Conservation (phyloP, 345 rosid species). For the Atalantia buxifolia region DNA sequence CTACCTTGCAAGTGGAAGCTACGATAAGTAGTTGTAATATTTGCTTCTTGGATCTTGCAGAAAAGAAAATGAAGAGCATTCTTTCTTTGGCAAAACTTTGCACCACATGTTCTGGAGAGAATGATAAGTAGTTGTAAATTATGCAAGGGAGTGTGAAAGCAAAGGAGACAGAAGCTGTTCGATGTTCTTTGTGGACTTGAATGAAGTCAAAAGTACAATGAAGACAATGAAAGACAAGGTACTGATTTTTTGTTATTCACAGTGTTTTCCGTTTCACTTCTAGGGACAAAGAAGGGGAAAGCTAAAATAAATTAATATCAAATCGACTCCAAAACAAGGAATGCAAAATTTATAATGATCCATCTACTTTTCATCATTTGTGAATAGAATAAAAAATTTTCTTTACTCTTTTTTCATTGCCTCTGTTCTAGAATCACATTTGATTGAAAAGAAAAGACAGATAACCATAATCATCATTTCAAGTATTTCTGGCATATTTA, state of each 20-base stretch:
- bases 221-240: not conserved
- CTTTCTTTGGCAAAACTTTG: no score
- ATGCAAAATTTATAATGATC: not conserved
- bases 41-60: not conserved
- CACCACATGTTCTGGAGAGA: no score
- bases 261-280: not conserved
- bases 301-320: not conserved
- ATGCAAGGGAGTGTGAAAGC: conserved; percentile 16
- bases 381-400: not conserved
- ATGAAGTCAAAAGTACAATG: not conserved
- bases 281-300: not conserved
- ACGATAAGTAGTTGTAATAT: not conserved
- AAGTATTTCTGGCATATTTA: not conserved
- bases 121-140: no score
- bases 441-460: not conserved
- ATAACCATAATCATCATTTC: not conserved
- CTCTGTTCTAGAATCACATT: not conserved
- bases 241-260: not conserved
- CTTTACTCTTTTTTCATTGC: not conserved
- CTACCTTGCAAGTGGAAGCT: not conserved
- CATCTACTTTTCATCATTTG: not conserved
- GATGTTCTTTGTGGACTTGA: conserved; percentile 28
- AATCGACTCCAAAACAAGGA: not conserved
- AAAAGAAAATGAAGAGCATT: not conserved
- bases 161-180: conserved; percentile 28